Evolutionary conservation across 768 basidiomycete species (phyloP).

Genomic region (Xanthoconium purpureum): DNA sequence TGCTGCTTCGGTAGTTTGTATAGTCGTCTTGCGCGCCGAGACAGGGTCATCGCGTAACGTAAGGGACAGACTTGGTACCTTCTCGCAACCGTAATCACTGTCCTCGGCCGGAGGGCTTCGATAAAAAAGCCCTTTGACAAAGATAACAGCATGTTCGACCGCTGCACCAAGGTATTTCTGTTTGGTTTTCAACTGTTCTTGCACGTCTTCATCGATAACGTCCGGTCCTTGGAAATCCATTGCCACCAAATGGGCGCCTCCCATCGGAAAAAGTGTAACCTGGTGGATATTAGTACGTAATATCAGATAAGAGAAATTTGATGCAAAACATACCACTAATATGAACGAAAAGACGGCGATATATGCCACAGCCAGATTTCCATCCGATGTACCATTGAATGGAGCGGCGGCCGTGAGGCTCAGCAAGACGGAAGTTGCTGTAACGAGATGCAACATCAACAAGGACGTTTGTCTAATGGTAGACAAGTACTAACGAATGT

Average conservation of each 20-base stretch:
- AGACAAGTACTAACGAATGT: constrained; percentile 52
- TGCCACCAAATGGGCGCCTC: constrained; percentile 50
- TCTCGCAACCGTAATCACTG: constrained; percentile 9
- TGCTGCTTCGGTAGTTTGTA: not conserved
- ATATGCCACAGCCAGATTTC: constrained; percentile 64
- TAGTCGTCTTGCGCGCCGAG: constrained; percentile 1
- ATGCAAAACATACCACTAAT: constrained; percentile 45
- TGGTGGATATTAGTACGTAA: constrained; percentile 18
- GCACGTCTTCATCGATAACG: constrained; percentile 53
- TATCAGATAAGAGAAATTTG: not conserved
- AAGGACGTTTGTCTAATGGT: not conserved
- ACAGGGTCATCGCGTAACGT: not conserved
- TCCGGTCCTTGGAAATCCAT: constrained; percentile 69
- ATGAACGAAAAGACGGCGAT: constrained; percentile 60
- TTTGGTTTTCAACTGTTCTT: constrained; percentile 40
- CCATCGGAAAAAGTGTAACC: constrained; percentile 65
- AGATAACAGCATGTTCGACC: constrained; percentile 11
- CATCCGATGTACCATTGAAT: constrained; percentile 56
- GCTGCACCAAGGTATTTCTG: constrained; percentile 25
- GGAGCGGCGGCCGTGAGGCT: constrained; percentile 59
- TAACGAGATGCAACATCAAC: not conserved
- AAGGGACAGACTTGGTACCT: not conserved
- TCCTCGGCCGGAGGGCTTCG: not conserved
- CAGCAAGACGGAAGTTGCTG: constrained; percentile 65
- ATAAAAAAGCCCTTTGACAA: not conserved